Conservation (phyloP, 768 basidiomycete genomes). For the Kwoniella dendrophila region DNA sequence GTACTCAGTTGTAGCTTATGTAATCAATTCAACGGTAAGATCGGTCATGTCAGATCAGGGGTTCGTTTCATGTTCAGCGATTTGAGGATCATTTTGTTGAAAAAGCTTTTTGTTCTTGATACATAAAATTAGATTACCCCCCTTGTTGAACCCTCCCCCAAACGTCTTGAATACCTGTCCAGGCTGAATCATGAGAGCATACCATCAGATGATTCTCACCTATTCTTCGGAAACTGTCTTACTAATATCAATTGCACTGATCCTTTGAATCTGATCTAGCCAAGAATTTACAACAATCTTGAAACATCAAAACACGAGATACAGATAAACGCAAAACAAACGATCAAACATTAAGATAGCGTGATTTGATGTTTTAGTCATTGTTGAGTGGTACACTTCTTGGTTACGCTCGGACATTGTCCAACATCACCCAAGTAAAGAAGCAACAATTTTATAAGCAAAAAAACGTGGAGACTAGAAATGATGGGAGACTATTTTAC, state of each 20-base stretch:
- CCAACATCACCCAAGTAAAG: no score
- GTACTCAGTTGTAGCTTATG: no score
- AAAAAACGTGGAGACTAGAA: no score
- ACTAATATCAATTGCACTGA: background rate
- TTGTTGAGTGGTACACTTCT: background rate
- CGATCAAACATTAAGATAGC: background rate
- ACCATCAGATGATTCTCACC: no score
- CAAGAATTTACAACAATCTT: background rate
- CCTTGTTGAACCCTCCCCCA: background rate
- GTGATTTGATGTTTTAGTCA: no score
- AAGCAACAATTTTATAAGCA: no score
- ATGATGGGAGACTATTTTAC: no score
- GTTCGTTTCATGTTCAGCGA: background rate
- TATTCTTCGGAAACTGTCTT: no score
- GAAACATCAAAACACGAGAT: background rate
- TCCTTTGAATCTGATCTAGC: background rate
- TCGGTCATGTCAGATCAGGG: no score
- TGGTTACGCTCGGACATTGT: no score
- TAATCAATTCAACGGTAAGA: no score
- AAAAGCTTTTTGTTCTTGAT: constrained; percentile 16
- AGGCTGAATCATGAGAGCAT: no score
- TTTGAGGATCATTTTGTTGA: background rate
- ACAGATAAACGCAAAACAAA: background rate
- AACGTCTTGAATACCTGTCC: background rate
- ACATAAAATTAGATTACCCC: background rate